phyloP scores from a whole-genome alignment of 2,329 filamentous ascomycete species.

The Fonsecaea pedrosoi region DNA sequence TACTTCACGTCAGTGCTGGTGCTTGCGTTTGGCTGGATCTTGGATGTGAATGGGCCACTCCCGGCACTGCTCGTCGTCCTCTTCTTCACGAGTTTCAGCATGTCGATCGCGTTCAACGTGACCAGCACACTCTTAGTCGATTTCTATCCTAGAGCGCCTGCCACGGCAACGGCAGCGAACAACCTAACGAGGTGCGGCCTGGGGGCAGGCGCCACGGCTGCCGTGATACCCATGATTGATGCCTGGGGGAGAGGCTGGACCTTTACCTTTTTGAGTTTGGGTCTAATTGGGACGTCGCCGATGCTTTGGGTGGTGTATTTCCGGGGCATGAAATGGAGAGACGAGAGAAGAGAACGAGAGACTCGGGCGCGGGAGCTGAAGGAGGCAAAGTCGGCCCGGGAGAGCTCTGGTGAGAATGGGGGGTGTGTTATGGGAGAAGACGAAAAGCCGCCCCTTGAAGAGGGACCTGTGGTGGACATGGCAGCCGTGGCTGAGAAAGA shows the following conservation, averaged over 20 bases:
- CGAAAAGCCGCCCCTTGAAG: conserved; percentile 25
- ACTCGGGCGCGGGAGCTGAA: conserved; percentile 24
- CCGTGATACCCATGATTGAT: conserved; percentile 59
- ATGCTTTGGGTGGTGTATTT: conserved; percentile 43
- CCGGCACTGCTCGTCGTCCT: conserved; percentile 46
- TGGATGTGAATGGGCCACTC: conserved; percentile 45
- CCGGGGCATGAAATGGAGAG: conserved; percentile 43
- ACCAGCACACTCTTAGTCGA: conserved; percentile 59
- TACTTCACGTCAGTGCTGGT: conserved; percentile 41
- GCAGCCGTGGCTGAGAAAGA: conserved; percentile 17
- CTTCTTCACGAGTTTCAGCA: conserved; percentile 48
- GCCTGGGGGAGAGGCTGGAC: conserved; percentile 56
- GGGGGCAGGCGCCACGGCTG: conserved; percentile 59
- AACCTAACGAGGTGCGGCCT: conserved; percentile 62
- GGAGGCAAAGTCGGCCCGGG: conserved; percentile 30
- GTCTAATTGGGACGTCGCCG: conserved; percentile 46
- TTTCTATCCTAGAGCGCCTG: conserved; percentile 58
- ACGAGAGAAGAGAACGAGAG: conserved; percentile 34
- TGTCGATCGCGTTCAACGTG: conserved; percentile 52
- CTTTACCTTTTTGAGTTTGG: conserved; percentile 49
- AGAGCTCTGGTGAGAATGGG: conserved; percentile 22
- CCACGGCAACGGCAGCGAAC: conserved; percentile 60
- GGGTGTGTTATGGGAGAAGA: background rate
- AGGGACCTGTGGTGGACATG: conserved; percentile 18
- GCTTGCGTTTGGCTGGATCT: conserved; percentile 49